A percentile compares a stretch with the other conserved stretches of the same genome.
Conservation (phyloP, 2,329 filamentous ascomycete species). For the Calonectria naviculata region DNA sequence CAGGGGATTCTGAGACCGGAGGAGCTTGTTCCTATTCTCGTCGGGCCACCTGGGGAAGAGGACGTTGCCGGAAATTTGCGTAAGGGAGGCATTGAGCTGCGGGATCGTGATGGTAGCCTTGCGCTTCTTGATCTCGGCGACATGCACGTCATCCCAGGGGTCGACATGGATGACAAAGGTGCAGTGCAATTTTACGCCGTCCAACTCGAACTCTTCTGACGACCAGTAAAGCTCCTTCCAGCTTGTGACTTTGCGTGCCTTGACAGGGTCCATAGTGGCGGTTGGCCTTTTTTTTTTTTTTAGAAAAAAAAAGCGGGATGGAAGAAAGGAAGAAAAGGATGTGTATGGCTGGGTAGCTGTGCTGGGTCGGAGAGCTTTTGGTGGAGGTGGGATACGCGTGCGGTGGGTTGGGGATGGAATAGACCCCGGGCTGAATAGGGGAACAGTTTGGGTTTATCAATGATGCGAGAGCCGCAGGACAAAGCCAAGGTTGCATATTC, state of each 20-base stretch:
- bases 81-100: conserved; percentile 15
- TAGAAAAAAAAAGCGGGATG: too few relatives aligned
- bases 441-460: background rate
- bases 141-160: conserved; percentile 4
- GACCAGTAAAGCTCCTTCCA: conserved; percentile 25
- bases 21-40: background rate
- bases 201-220: conserved; percentile 25
- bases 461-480: background rate
- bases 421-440: background rate
- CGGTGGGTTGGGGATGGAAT: too few relatives aligned
- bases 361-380: too few relatives aligned
- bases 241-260: conserved; percentile 16
- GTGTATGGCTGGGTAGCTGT: too few relatives aligned
- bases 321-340: too few relatives aligned
- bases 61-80: conserved; percentile 2
- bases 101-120: conserved; percentile 22
- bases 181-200: conserved; percentile 30
- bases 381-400: too few relatives aligned
- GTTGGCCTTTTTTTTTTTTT: background rate
- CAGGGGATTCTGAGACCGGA: background rate
- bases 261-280: background rate
- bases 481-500: background rate
- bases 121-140: conserved; percentile 1
- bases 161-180: conserved; percentile 36
- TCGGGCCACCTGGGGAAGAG: conserved; percentile 24